Conservation (phyloP, 345 rosid species). For the Iberis pinnata region DNA sequence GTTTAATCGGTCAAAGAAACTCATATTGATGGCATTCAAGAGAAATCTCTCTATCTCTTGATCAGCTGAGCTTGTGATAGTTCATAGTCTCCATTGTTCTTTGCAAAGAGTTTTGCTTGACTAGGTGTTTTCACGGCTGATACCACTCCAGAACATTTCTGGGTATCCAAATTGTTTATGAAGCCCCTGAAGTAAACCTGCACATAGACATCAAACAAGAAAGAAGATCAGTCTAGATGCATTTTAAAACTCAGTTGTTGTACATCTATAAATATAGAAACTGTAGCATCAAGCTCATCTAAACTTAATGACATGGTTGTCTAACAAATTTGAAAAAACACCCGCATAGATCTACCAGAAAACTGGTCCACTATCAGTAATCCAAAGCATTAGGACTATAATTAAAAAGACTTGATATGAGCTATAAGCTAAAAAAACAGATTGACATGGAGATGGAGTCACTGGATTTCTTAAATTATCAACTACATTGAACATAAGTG, state of each 20-base stretch:
- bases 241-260: not conserved
- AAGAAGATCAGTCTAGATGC: not conserved
- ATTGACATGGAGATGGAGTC: not conserved
- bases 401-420: not conserved
- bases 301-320: not conserved
- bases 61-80: conserved; percentile 43
- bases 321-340: not conserved
- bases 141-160: conserved; percentile 34
- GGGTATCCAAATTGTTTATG: conserved; percentile 26
- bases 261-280: not conserved
- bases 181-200: conserved; percentile 51
- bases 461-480: too few species aligned
- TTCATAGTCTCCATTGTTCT: conserved; percentile 45
- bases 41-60: conserved; percentile 73
- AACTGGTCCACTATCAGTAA: not conserved
- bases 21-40: conserved; percentile 62
- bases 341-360: not conserved
- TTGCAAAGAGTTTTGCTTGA: conserved; percentile 35
- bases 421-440: conserved; percentile 4
- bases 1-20: conserved; percentile 73
- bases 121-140: conserved; percentile 27
- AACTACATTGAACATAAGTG: not conserved
- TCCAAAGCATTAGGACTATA: not conserved
- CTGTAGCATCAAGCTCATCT: not conserved
- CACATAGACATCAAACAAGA: not conserved